Base-by-base conservation (phyloP, 371 early-diverging fungal species). In the Mortierella sp. region DNA sequence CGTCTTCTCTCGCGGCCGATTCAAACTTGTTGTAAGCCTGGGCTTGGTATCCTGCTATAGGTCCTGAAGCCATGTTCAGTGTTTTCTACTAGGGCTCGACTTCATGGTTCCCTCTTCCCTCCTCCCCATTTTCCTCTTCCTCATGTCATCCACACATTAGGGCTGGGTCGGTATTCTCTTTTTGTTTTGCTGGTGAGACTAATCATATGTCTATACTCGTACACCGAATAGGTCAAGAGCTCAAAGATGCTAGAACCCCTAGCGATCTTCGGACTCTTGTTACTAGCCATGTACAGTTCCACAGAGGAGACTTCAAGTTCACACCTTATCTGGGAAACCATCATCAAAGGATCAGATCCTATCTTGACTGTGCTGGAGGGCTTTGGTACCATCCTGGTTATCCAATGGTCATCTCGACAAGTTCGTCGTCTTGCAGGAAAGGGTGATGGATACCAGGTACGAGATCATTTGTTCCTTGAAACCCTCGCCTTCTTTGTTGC, bases 401-500 rank as follows among this genome's bases (percentile, higher is more conserved):
- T 73, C 46, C 73, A 73, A 45, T 61, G 61, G 50, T 61, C 73
- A n/a, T 73, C 73, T 22, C 73, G 67, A 49, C 57, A 67, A 21
- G 67, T 73, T 17, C 59, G 73, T n/a, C 67, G 73, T 27, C 59
- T 73, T 16, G 73, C 59, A 17, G 55, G 37, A 29, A 66, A 47
- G 54, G 62, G 73, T 41, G 73, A 73, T 50, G 73, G 73, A 14
- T 73, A 73, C 39, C 73, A 73, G 62, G 72, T 71, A 59, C 53
- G 5, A 34, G 34, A 7, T n/a, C n/a, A n/a, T n/a, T n/a, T n/a
- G n/a, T n/a, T n/a, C n/a, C n/a, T n/a, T n/a, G n/a, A n/a, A n/a
- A n/a, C n/a, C n/a, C n/a, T n/a, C n/a, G n/a, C n/a, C n/a, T n/a
- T n/a, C n/a, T n/a, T n/a, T n/a, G n/a, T n/a, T n/a, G n/a, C n/a